These are phyloP conservation scores for Jamesozyma gamospora DNA, from an alignment of 805 yeast genomes.

Conservation along the genomic window DNA sequence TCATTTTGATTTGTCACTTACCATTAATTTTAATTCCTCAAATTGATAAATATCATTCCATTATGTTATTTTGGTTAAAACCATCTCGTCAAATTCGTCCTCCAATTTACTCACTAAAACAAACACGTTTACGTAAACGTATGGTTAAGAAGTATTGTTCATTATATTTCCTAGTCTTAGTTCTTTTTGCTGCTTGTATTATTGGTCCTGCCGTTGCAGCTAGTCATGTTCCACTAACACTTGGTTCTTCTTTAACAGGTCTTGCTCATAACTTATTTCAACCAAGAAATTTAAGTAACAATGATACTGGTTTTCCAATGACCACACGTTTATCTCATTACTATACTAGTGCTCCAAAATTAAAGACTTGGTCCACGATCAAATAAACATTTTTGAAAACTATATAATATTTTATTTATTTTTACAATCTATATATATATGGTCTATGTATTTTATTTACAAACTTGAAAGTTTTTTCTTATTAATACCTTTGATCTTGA, in stretches of 20 bases:
- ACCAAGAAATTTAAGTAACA: constrained; percentile 71
- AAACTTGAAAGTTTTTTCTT: constrained; percentile 4
- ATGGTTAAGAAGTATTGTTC: constrained; percentile 91
- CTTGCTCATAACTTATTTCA: constrained; percentile 67
- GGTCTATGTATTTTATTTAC: constrained; percentile 18
- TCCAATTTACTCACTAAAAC: constrained; percentile 93
- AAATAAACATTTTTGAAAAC: constrained; percentile 10
- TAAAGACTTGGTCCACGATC: constrained; percentile 47
- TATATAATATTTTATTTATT: not conserved
- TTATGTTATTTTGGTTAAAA: constrained; percentile 97
- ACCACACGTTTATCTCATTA: constrained; percentile 28
- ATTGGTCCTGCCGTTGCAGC: constrained; percentile 90
- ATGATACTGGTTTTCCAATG: constrained; percentile 61
- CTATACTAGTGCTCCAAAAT: constrained; percentile 43
- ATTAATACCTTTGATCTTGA: no score
- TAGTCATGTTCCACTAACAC: constrained; percentile 33
- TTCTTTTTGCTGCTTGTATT: constrained; percentile 63
- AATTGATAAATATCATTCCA: constrained; percentile 95
- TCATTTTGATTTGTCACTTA: constrained; percentile 76
- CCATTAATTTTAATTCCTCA: constrained; percentile 80
- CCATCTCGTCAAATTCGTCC: constrained; percentile 96
- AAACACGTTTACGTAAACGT: constrained; percentile 91
- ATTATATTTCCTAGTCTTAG: constrained; percentile 61
- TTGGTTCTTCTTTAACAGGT: constrained; percentile 30
- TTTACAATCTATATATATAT: constrained; percentile 2